These are phyloP conservation scores for Anthostomella pinea DNA, from an alignment of 2,329 filamentous ascomycete species.

Conservation along the genomic window DNA sequence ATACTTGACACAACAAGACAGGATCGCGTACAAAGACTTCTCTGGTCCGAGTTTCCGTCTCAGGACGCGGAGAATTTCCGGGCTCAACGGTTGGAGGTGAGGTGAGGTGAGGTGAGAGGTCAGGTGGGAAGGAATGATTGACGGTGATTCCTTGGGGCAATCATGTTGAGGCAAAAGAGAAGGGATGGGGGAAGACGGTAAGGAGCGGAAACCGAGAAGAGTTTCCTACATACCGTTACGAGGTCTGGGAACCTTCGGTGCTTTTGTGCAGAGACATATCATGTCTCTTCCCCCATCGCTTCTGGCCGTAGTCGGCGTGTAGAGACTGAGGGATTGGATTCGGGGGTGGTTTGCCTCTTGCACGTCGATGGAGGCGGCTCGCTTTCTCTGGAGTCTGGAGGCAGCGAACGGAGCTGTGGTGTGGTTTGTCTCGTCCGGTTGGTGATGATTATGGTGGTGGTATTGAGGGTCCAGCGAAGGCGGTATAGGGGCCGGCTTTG, in stretches of 20 bases:
- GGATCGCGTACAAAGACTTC: constrained; percentile 23
- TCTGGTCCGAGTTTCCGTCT: constrained; percentile 25
- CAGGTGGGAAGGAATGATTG: constrained; percentile 11
- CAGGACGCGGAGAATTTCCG: constrained; percentile 17
- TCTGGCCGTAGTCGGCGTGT: constrained; percentile 31
- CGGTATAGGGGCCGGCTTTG: constrained; percentile 12
- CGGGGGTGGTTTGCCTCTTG: constrained; percentile 41
- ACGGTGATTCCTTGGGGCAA: constrained; percentile 9
- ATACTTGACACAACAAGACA: constrained; percentile 18
- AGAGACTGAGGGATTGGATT: constrained; percentile 34
- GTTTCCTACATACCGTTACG: constrained; percentile 50
- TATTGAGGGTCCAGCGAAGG: constrained; percentile 8
- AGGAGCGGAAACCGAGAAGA: constrained; percentile 11
- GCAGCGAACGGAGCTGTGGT: too few species aligned
- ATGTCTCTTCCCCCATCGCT: constrained; percentile 35
- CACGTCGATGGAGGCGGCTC: constrained; percentile 45
- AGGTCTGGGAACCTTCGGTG: constrained; percentile 56
- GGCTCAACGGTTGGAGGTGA: too few species aligned
- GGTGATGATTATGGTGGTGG: constrained; percentile 6
- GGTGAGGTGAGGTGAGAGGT: too few species aligned
- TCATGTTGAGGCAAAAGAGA: constrained; percentile 3
- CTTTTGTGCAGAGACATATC: constrained; percentile 55
- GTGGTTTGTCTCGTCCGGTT: constrained; percentile 4
- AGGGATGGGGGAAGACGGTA: constrained; percentile 7
- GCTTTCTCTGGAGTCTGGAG: constrained; percentile 44